These are phyloP conservation scores for Ogataea saltuana DNA, from an alignment of 805 yeast genomes.

Conservation along the genomic window DNA sequence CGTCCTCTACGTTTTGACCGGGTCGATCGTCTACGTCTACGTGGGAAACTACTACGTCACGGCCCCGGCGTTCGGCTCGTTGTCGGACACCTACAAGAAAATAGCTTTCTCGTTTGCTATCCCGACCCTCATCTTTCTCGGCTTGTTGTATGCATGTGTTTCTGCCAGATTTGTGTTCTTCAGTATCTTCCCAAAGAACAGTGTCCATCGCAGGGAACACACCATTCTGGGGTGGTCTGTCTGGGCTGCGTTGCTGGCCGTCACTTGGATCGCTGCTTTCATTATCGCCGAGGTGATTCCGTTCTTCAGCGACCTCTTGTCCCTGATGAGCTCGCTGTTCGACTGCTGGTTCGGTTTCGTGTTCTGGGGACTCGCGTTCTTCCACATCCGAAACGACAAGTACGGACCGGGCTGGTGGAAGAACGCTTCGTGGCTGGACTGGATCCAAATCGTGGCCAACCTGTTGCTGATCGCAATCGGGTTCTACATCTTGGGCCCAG, in stretches of 20 bases:
- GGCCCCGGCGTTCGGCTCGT: slow-evolving; percentile 61
- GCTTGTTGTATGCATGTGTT: slow-evolving; percentile 55
- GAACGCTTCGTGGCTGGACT: slow-evolving; percentile 24
- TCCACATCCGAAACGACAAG: slow-evolving; percentile 43
- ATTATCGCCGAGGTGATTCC: slow-evolving; percentile 66
- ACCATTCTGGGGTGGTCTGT: slow-evolving; percentile 53
- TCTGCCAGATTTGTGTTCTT: slow-evolving; percentile 53
- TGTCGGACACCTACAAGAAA: slow-evolving; percentile 47
- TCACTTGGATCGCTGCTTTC: slow-evolving; percentile 54
- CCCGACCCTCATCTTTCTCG: slow-evolving; percentile 58
- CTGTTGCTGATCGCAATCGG: slow-evolving; percentile 46
- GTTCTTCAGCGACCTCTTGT: slow-evolving; percentile 57
- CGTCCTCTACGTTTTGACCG: slow-evolving; percentile 51
- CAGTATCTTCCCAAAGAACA: slow-evolving; percentile 42
- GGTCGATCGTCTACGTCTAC: slow-evolving; percentile 58
- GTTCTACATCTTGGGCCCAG: slow-evolving; percentile 58
- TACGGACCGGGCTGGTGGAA: slow-evolving; percentile 30
- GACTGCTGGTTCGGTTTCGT: slow-evolving; percentile 69
- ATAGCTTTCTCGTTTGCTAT: slow-evolving; percentile 61
- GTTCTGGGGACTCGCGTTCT: slow-evolving; percentile 61
- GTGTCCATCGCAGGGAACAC: slow-evolving; percentile 47
- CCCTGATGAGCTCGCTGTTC: slow-evolving; percentile 60
- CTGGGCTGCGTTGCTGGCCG: slow-evolving; percentile 47
- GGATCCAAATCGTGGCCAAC: slow-evolving; percentile 24
- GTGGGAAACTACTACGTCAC: slow-evolving; percentile 55